Evolutionary conservation across 805 yeast genomes (phyloP).

Genomic region (Yarrowia keelungensis): DNA sequence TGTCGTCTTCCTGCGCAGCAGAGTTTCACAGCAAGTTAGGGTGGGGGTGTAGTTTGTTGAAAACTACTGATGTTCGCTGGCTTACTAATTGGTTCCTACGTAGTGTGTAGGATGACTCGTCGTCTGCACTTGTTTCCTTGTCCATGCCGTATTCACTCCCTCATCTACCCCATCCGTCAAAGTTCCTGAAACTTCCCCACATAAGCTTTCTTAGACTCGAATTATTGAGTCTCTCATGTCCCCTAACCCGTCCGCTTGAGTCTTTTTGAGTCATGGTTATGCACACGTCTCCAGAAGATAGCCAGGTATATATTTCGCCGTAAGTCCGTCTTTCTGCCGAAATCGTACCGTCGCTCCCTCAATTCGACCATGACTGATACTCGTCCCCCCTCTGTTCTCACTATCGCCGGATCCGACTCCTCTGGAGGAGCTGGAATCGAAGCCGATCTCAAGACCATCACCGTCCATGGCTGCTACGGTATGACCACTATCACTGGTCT

Average conservation of each 20-base stretch:
- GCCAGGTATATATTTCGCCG: constrained; percentile 22
- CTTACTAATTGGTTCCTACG: no score
- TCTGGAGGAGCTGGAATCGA: constrained; percentile 94
- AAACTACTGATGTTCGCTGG: no score
- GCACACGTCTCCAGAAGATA: constrained; percentile 15
- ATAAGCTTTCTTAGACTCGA: constrained; percentile 8
- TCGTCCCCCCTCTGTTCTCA: constrained; percentile 33
- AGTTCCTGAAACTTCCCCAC: not conserved
- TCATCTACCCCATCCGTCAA: no score
- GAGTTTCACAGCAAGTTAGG: constrained; percentile 18
- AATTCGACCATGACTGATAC: constrained; percentile 23
- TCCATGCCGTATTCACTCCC: no score
- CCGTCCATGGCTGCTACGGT: constrained; percentile 78
- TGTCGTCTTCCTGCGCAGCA: constrained; percentile 3
- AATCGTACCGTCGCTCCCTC: not conserved
- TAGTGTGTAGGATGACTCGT: no score
- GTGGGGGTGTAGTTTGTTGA: no score
- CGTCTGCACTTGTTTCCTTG: no score
- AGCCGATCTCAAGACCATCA: constrained; percentile 82
- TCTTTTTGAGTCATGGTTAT: constrained; percentile 39
- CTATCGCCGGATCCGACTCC: constrained; percentile 69
- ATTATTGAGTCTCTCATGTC: constrained; percentile 17
- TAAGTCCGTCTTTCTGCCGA: not conserved
- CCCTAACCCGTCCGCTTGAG: constrained; percentile 36
- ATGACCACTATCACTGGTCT: constrained; percentile 78